These are phyloP conservation scores for Clonostachys chloroleuca DNA, from an alignment of 2,329 filamentous ascomycete species.

Conservation along the genomic window DNA sequence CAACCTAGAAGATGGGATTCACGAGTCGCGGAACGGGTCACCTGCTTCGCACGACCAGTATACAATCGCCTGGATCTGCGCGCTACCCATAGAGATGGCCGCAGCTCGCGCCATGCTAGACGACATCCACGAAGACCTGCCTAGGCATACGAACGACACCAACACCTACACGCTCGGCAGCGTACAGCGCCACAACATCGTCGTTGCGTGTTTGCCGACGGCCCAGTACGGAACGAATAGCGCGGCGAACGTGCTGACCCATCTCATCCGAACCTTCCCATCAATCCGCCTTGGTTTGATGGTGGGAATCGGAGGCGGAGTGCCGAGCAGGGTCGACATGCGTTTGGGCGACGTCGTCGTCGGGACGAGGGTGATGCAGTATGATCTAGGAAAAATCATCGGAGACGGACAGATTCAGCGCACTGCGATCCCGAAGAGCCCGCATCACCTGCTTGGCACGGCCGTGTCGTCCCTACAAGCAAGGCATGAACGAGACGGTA, in stretches of 20 bases:
- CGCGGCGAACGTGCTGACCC: slow-evolving; percentile 6
- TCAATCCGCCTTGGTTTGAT: slow-evolving; percentile 7
- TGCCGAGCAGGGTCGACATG: slow-evolving; percentile 9
- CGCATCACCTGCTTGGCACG: slow-evolving; percentile 3
- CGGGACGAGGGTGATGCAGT: slow-evolving; percentile 10
- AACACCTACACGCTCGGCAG: slow-evolving; percentile 8
- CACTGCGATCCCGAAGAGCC: background rate
- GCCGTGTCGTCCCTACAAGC: background rate
- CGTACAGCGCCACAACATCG: slow-evolving; percentile 8
- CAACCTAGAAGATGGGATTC: too few relatives aligned
- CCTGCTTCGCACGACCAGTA: slow-evolving; percentile 4
- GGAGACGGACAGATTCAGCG: background rate
- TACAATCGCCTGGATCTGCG: slow-evolving; percentile 11
- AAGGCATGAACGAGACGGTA: background rate
- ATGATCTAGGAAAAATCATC: slow-evolving; percentile 10
- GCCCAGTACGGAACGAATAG: slow-evolving; percentile 8
- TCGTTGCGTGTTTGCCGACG: slow-evolving; percentile 7
- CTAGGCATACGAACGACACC: background rate
- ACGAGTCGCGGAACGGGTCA: too few relatives aligned
- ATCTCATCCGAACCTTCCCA: slow-evolving; percentile 7
- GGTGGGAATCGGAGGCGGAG: slow-evolving; percentile 19
- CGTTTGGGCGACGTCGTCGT: slow-evolving; percentile 14
- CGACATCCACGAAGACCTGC: slow-evolving; percentile 3
- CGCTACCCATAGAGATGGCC: slow-evolving; percentile 7
- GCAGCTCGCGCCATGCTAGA: slow-evolving; percentile 11